Base-by-base conservation (phyloP, 2,329 filamentous ascomycete genomes). In the Hypoxylon sp. region DNA sequence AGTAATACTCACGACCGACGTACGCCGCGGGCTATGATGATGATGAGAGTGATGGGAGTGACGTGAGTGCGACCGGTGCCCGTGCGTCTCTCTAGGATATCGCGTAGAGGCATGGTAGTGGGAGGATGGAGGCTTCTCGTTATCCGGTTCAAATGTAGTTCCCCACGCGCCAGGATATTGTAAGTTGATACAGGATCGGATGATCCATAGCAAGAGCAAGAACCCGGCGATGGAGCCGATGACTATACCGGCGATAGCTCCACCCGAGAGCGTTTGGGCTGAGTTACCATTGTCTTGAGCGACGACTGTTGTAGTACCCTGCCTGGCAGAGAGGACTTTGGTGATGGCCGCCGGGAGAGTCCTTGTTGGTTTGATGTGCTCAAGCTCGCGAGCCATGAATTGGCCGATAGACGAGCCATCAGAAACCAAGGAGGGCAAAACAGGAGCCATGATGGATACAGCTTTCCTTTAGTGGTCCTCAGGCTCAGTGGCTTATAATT, bases 221-320 rank as follows among this genome's bases (percentile, higher is more conserved):
- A 83, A 71, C n/a, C 83, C 83, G 50, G 73, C 79, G 56, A 86
- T 78, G 24, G 82, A 83, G 19, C 84, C 84, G 67, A 86, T 81
- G 51, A 86, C 82, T 65, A 86, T 86, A 50, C 84, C 84, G 0
- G 83, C 84, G 54, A 87, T 86, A 51, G 83, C 84, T 50, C 84
- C 84, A 53, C 83, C 83, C 46, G 78, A 81, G 11, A 86, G 78
- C n/a, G 65, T 75, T 0, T 72, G 72, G 1, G 68, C 56, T 5
- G 69, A 65, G 13, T 71, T 67, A 42, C 68, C 65, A 50, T 68
- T 72, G 52, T 67, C 50, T 37, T 70, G 65, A 6, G 67, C 54
- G 47, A 77, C 60, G 42, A 77, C 72, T 1, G 75, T 76, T n/a
- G 76, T 76, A 3, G 76, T 75, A 5, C 55, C 64, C 53, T 56